Evolutionary conservation across 768 basidiomycete species (phyloP), one percentile per base, ranked within the genome.

Genomic region (Daedaleopsis sinensis): DNA sequence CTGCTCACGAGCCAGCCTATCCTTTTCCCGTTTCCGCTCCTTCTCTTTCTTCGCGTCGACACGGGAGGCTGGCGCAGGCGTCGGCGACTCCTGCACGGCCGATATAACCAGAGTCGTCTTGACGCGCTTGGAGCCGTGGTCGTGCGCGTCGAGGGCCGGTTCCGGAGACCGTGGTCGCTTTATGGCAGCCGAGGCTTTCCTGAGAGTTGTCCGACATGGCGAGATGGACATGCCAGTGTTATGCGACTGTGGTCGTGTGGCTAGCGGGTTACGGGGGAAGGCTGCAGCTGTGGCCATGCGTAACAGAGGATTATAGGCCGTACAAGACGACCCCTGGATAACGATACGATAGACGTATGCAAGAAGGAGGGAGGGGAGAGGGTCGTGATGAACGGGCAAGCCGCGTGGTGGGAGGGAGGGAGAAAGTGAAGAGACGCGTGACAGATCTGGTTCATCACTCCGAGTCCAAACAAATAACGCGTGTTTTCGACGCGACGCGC

Each of bases 111-210:
- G 44, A 2, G 57, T 24, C 11, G 79, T 70, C 69, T 76, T 84
- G 53, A 73, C 74, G 19, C 86, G 83, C 70, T 87, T 87, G 5
- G 68, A 64, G 39, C 69, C 55, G 39, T 71, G 71, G 11, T 55
- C 61, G 39, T n/a, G 51, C 60, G 19, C 57, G 16, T 83, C 82
- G 42, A 63, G 72, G 37, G 55, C 38, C 16, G 73, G 77, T 52
- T 85, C 85, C 32, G 84, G 84, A 18, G 85, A 84, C 57, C 77
- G 80, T 50, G 82, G 73, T 27, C 82, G 80, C 69, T 84, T 85
- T 53, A 69, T 64, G 49, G 77, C 49, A 32, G 42, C 35, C 69
- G 71, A 57, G 71, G 73, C 51, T 75, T 72, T 67, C 65, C 48
- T 48, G 19, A 54, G 23, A 11, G 62, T 59, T 27, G 62, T 52